These are phyloP conservation scores for Lodderomyces parapsilosis DNA, from an alignment of 1,139 yeast species.

Conservation along the genomic window DNA sequence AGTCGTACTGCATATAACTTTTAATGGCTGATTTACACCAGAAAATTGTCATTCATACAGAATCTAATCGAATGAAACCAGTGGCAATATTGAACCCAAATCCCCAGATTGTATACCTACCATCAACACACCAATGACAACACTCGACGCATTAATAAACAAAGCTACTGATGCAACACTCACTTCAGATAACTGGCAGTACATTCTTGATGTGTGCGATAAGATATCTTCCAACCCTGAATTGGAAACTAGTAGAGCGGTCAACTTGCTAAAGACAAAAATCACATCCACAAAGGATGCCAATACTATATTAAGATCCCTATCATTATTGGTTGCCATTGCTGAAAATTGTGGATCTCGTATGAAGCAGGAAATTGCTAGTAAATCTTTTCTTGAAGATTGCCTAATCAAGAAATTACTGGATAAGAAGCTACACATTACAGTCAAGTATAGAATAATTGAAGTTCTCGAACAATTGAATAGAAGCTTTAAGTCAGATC, in stretches of 20 bases:
- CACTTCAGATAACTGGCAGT: constrained; percentile 83
- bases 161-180: constrained; percentile 87
- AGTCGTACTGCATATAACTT: no score
- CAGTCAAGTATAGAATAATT: constrained; percentile 64
- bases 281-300: constrained; percentile 63
- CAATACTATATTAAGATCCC: constrained; percentile 71
- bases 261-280: constrained; percentile 49
- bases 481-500: constrained; percentile 61
- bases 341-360: constrained; percentile 95
- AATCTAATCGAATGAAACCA: no score
- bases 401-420: constrained; percentile 53
- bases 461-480: constrained; percentile 69
- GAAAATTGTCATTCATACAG: no score
- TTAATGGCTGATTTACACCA: no score
- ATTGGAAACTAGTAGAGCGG: constrained; percentile 51
- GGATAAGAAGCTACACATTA: constrained; percentile 59
- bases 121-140: constrained; percentile 10
- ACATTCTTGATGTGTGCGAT: constrained; percentile 81
- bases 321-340: constrained; percentile 69
- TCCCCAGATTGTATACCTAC: not conserved
- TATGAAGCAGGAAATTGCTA: constrained; percentile 78
- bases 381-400: constrained; percentile 59
- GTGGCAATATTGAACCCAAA: not conserved
- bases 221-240: constrained; percentile 73
- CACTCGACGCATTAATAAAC: constrained; percentile 24